phyloP scores from a whole-genome alignment of 345 rosid genomes.

The Salix suchowensis region DNA sequence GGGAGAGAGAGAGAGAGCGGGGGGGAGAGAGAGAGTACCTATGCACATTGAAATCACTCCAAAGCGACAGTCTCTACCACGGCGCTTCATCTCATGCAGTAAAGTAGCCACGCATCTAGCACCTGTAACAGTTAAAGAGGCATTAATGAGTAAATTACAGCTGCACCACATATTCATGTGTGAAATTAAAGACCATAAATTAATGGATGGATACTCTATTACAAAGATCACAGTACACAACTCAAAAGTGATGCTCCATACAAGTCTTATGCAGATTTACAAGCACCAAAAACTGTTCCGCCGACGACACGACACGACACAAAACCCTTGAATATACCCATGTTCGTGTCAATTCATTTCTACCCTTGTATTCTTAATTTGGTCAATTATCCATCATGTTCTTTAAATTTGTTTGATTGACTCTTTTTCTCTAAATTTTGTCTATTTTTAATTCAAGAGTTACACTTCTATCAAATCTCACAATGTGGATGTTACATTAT shows the following conservation, averaged over 20 bases:
- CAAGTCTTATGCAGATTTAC: background rate
- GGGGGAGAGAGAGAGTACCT: constrained; percentile 18
- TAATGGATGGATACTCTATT: constrained; percentile 6
- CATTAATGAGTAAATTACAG: constrained; percentile 21
- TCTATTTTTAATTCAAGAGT: too few species aligned
- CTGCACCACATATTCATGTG: background rate
- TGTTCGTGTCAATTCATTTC: too few species aligned
- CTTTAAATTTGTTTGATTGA: too few species aligned
- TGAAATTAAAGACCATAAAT: background rate
- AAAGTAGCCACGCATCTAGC: constrained; percentile 95
- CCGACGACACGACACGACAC: too few species aligned
- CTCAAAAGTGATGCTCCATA: background rate
- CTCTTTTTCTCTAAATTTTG: too few species aligned
- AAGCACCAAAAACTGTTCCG: constrained; percentile 54
- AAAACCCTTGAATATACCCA: too few species aligned
- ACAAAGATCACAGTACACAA: background rate
- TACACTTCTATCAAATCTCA: too few species aligned
- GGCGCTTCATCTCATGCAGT: constrained; percentile 94
- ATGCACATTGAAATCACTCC: constrained; percentile 98
- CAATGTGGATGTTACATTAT: too few species aligned
- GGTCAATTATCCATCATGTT: too few species aligned
- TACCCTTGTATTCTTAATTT: too few species aligned
- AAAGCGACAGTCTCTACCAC: constrained; percentile 89
- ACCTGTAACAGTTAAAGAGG: constrained; percentile 39
- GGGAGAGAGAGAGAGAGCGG: background rate